Percentiles rank a stretch among this genome's conserved stretches.
Evolutionary conservation across 75 land plant genomes (phyloP).

Genomic region (Selaginella tamariscina): DNA sequence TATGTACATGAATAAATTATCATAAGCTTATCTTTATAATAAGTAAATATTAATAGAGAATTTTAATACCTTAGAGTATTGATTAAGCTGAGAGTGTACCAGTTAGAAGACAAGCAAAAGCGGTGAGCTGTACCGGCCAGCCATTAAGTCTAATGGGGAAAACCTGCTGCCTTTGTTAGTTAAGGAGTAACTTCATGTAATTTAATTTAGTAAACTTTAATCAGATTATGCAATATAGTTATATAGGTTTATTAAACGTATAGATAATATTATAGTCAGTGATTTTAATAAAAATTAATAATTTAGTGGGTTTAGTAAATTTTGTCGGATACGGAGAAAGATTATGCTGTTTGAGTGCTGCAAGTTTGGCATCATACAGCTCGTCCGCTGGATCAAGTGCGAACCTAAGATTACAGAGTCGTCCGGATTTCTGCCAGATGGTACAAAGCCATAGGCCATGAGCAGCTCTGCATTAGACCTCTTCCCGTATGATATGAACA

Average conservation of each 20-base stretch:
- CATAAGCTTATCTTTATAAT: conserved; percentile 3
- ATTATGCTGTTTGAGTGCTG: conserved; percentile 50
- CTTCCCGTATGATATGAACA: conserved; percentile 82
- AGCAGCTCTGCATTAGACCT: conserved; percentile 81
- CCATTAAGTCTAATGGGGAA: conserved; percentile 25
- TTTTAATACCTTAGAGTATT: conserved; percentile 17
- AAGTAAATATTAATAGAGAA: not conserved
- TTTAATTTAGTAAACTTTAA: not conserved
- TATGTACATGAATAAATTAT: conserved; percentile 15
- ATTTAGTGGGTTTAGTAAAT: not conserved
- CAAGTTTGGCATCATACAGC: conserved; percentile 51
- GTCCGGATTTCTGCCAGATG: conserved; percentile 42
- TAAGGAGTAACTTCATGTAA: conserved; percentile 1
- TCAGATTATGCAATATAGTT: not conserved
- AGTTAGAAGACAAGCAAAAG: conserved; percentile 20
- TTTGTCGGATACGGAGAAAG: conserved; percentile 43
- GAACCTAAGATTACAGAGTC: conserved; percentile 54
- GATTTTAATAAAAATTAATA: too few species aligned
- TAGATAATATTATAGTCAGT: too few species aligned
- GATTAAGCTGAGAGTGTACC: conserved; percentile 13
- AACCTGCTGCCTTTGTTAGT: conserved; percentile 17
- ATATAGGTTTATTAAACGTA: not conserved
- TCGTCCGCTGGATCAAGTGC: conserved; percentile 45
- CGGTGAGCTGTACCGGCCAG: conserved; percentile 22
- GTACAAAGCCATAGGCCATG: conserved; percentile 88